These are phyloP conservation scores for Cicer judaicum DNA, from an alignment of 306 rosid genomes.

Conservation along the genomic window DNA sequence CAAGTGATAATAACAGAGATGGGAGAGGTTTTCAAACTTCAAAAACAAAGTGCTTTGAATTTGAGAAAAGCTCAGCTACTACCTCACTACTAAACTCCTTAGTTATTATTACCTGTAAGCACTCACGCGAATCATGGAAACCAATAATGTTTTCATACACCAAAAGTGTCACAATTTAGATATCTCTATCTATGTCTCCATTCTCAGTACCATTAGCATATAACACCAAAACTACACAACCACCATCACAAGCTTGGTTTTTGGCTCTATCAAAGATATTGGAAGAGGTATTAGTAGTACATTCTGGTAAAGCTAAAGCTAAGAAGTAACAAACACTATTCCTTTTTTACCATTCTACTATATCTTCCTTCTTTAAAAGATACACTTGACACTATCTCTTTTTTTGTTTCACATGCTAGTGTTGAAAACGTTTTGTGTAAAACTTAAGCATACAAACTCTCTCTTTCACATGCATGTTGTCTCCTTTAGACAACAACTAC, in stretches of 20 bases:
- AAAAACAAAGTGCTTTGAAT: slow-evolving; percentile 53
- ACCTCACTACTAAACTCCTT: slow-evolving; percentile 41
- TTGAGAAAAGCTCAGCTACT: slow-evolving; percentile 46
- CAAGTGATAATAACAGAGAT: slow-evolving; percentile 18
- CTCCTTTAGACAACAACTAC: slow-evolving; percentile 53
- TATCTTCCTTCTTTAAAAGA: slow-evolving; percentile 49
- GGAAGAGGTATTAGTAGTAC: slow-evolving; percentile 1
- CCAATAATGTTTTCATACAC: slow-evolving; percentile 48
- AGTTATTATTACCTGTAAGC: slow-evolving; percentile 43
- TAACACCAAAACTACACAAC: slow-evolving; percentile 9
- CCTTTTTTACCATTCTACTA: slow-evolving; percentile 35
- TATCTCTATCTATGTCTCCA: slow-evolving; percentile 29
- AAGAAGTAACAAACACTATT: slow-evolving; percentile 27
- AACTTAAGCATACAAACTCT: slow-evolving; percentile 60
- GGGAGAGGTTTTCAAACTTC: slow-evolving; percentile 39
- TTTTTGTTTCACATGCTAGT: slow-evolving; percentile 70
- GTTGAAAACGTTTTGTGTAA: slow-evolving; percentile 67
- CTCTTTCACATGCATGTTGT: slow-evolving; percentile 73
- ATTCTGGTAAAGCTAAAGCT: slow-evolving; percentile 51
- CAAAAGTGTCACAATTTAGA: slow-evolving; percentile 37
- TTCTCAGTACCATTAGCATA: slow-evolving; percentile 39
- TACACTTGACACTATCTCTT: slow-evolving; percentile 44
- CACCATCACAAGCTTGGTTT: slow-evolving; percentile 33
- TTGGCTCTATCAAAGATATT: neutral
- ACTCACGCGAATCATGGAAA: slow-evolving; percentile 51